A percentile compares a stretch with the other conserved stretches of the same genome.
These are phyloP conservation scores for Candida nemodendra DNA, from an alignment of 805 yeast genomes.

Conservation along the genomic window DNA sequence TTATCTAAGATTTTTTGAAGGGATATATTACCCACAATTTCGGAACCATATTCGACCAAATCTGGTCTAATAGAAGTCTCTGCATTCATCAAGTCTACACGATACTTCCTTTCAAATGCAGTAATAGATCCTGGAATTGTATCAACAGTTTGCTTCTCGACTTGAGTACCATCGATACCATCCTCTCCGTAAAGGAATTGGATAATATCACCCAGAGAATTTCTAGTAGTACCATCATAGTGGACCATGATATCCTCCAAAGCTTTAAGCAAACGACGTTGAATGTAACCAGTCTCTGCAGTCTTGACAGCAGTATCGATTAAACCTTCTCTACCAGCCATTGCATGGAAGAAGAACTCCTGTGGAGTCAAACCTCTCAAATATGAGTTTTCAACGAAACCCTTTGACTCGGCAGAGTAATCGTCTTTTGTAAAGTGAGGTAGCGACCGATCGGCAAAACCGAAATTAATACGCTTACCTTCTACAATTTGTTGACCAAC, in stretches of 20 bases:
- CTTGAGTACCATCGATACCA: slow-evolving; percentile 97
- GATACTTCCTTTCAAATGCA: slow-evolving; percentile 78
- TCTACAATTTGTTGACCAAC: slow-evolving; percentile 99
- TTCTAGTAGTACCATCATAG: slow-evolving; percentile 97
- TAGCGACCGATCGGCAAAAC: slow-evolving; percentile 91
- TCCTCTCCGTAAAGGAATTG: slow-evolving; percentile 99
- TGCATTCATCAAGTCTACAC: slow-evolving; percentile 81
- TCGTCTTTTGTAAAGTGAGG: slow-evolving; percentile 99
- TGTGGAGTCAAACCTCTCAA: slow-evolving; percentile 97
- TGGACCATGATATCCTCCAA: slow-evolving; percentile 97
- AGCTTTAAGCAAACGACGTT: slow-evolving; percentile 96
- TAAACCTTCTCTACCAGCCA: slow-evolving; percentile 99
- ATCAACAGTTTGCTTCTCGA: slow-evolving; percentile 93
- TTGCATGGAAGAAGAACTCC: slow-evolving; percentile 98
- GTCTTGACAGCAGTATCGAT: slow-evolving; percentile 99
- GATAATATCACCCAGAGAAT: slow-evolving; percentile 93
- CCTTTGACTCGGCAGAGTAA: slow-evolving; percentile 97
- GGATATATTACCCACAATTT: slow-evolving; percentile 84
- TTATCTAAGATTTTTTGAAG: slow-evolving; percentile 77
- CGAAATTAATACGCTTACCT: slow-evolving; percentile 98
- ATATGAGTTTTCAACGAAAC: slow-evolving; percentile 96
- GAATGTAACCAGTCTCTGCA: slow-evolving; percentile 98
- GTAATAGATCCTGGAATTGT: slow-evolving; percentile 91
- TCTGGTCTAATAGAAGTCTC: slow-evolving; percentile 65
- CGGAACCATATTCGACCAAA: slow-evolving; percentile 83